phyloP scores from a whole-genome alignment of 169 alveolate genomes.

The Eimeria necatrix region DNA sequence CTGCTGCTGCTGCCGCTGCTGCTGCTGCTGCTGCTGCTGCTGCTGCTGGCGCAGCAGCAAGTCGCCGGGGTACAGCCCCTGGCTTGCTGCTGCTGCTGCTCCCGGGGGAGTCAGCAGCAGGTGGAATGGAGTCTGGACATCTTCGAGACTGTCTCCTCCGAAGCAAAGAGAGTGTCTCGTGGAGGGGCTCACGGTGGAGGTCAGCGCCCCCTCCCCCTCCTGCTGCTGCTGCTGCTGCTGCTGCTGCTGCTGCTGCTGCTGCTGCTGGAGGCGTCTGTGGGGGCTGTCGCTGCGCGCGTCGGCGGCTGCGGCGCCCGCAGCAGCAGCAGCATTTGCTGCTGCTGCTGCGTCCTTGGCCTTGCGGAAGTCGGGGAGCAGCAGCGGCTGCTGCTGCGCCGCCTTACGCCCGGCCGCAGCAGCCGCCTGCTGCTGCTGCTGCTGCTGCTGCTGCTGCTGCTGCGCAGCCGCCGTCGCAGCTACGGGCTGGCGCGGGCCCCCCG shows the following conservation, averaged over 20 bases:
- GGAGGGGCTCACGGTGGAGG: slow-evolving; percentile 54
- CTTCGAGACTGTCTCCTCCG: slow-evolving; percentile 22
- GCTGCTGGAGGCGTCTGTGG: too few species aligned
- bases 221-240: slow-evolving; percentile 68
- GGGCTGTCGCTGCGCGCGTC: background rate
- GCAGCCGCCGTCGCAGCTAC: background rate
- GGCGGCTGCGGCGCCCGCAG: slow-evolving; percentile 33
- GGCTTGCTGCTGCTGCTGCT: background rate
- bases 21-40: slow-evolving; percentile 31
- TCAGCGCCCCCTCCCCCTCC: slow-evolving; percentile 19
- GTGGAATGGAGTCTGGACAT: slow-evolving; percentile 25
- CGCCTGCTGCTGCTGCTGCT: slow-evolving; percentile 10
- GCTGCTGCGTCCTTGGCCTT: slow-evolving; percentile 1
- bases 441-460: slow-evolving; percentile 27
- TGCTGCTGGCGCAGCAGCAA: slow-evolving; percentile 59
- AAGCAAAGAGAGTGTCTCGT: slow-evolving; percentile 69
- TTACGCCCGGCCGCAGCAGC: background rate
- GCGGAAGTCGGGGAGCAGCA: slow-evolving; percentile 48
- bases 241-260: slow-evolving; percentile 46
- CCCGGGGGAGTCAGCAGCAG: slow-evolving; percentile 29
- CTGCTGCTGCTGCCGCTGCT: slow-evolving; percentile 19
- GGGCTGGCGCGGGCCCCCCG: too few species aligned
- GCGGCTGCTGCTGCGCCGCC: background rate
- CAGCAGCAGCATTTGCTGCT: slow-evolving; percentile 14
- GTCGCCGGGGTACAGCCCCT: background rate